Percentiles rank a stretch among this genome's conserved stretches.
Conservation (phyloP, 768 basidiomycete species). For the Trametes gibbosa region DNA sequence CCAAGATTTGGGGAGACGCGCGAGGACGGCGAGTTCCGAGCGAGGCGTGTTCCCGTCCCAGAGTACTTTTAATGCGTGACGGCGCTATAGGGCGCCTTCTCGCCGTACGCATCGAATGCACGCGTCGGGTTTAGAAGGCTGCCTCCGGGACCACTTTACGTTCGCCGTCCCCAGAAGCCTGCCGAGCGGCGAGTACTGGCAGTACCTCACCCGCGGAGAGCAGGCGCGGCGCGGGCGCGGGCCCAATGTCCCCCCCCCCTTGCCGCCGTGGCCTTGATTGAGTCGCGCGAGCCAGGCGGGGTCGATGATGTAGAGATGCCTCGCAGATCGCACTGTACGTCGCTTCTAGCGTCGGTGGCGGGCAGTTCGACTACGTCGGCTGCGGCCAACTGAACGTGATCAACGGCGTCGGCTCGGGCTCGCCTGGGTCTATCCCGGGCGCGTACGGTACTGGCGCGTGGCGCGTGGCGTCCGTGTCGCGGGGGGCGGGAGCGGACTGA, state of each 20-base stretch:
- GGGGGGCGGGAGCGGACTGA: background rate
- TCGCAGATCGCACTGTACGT: constrained; percentile 27
- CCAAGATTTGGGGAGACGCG: constrained; percentile 42
- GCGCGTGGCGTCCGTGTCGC: background rate
- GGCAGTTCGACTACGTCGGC: constrained; percentile 33
- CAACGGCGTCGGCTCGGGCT: constrained; percentile 31
- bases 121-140: no score
- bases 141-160: constrained; percentile 17
- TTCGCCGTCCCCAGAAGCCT: constrained; percentile 32
- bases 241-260: no score
- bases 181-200: constrained; percentile 33
- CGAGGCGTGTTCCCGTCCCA: constrained; percentile 28
- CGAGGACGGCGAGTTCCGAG: constrained; percentile 26
- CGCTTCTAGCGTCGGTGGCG: constrained; percentile 26
- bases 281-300: no score
- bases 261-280: no score
- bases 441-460: constrained; percentile 34
- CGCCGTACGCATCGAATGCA: background rate
- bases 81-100: no score
- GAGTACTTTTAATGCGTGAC: constrained; percentile 23
- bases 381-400: constrained; percentile 35
- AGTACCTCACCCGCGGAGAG: constrained; percentile 34
- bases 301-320: no score
- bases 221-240: constrained; percentile 24
- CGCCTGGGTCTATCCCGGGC: constrained; percentile 33